These are phyloP conservation scores for Angophora floribunda DNA, from an alignment of 345 rosid genomes.

Conservation along the genomic window DNA sequence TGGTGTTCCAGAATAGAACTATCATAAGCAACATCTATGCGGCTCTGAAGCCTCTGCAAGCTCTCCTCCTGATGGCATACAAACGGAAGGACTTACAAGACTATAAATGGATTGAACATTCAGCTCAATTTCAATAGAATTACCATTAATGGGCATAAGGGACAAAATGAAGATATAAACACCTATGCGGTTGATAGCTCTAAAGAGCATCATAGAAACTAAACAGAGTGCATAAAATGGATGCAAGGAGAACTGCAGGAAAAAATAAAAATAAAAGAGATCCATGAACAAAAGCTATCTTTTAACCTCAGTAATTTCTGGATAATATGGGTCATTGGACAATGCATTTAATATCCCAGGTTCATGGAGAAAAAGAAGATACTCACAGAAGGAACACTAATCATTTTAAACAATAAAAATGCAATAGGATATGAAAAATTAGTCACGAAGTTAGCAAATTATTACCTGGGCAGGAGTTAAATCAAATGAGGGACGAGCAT, in stretches of 20 bases:
- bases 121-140: neutral
- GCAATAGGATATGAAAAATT: neutral
- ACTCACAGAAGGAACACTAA: neutral
- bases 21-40: slow-evolving; percentile 86
- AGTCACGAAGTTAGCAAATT: neutral
- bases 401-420: neutral
- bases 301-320: neutral
- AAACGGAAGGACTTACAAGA: neutral
- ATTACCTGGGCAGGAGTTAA: slow-evolving; percentile 84
- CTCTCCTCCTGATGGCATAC: slow-evolving; percentile 68
- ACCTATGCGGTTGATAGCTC: neutral
- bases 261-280: neutral
- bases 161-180: neutral
- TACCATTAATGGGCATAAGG: neutral
- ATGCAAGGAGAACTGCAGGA: neutral
- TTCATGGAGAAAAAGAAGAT: neutral
- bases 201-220: neutral
- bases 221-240: neutral
- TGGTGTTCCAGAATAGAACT: slow-evolving; percentile 75
- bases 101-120: neutral
- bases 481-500: slow-evolving; percentile 90
- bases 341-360: neutral
- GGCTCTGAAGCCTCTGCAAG: slow-evolving; percentile 74
- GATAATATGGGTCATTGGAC: neutral
- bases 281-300: neutral